A percentile compares a stretch with the other conserved stretches of the same genome.
These are phyloP conservation scores for Heterobasidion parviporum DNA, from an alignment of 1,284 basidiomycete species.

Conservation along the genomic window DNA sequence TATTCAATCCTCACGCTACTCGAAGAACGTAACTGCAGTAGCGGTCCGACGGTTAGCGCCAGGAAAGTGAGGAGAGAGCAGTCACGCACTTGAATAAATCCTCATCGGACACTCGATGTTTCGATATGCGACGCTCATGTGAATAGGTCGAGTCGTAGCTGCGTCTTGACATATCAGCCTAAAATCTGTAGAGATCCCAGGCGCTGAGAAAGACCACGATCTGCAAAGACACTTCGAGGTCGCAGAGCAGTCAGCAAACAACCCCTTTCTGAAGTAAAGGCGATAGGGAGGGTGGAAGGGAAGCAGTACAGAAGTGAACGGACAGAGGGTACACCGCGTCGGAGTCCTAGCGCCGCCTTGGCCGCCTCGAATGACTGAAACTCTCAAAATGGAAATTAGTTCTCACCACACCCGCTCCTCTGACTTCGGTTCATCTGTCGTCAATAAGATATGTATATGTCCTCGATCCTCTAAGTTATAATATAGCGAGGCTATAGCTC, in stretches of 20 bases:
- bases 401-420: too few relatives aligned
- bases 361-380: too few relatives aligned
- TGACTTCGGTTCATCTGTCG: too few relatives aligned
- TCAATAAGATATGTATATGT: background rate
- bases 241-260: background rate
- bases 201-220: background rate
- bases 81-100: slow-evolving; percentile 70
- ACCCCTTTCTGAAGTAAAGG: too few relatives aligned
- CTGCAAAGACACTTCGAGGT: background rate
- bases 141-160: slow-evolving; percentile 50
- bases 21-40: slow-evolving; percentile 62
- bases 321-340: too few relatives aligned
- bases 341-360: too few relatives aligned
- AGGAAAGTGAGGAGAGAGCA: background rate
- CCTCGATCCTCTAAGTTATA: background rate
- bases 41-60: slow-evolving; percentile 4
- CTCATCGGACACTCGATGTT: slow-evolving; percentile 70
- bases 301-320: too few relatives aligned
- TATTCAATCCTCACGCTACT: slow-evolving; percentile 56
- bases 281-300: too few relatives aligned
- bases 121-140: slow-evolving; percentile 62
- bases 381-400: too few relatives aligned
- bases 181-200: background rate
- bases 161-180: slow-evolving; percentile 45
- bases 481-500: slow-evolving; percentile 16